Evolutionary conservation across 805 yeast species (phyloP), one percentile per base, ranked within the genome.

Genomic region (Candida argentea): DNA sequence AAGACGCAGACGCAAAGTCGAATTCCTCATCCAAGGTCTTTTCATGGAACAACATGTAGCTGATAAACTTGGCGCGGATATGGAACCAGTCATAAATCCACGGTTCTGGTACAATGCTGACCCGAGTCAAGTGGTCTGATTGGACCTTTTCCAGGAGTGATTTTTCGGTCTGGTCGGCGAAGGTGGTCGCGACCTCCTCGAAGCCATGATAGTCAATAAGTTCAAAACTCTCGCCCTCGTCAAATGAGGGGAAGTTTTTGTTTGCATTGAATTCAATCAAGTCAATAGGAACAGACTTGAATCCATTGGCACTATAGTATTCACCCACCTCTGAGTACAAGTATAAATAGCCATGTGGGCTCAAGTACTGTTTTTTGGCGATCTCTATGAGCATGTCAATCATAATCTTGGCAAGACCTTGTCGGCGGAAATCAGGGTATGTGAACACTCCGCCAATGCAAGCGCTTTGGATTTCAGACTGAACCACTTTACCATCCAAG

Each of bases 271-370:
- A n/a, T n/a, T n/a, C n/a, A 16, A 52, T 33, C 29, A 61, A 38
- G 3, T 57, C 60, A n/a, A 62, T 58, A 13, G 40, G 49, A 25
- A 47, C 44, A 3, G 65, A 58, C 25, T 45, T 47, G 41, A 61
- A 62, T 10, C 67, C 68, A 29, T 42, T 40, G 14, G 46, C 46
- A 26, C 44, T 30, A 35, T 62, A 62, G 42, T 57, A 62, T 29
- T 62, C 67, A 7, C 67, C 67, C 7, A 62, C 50, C 35, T 62
- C 68, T 2, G 65, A 57, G 38, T 61, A 61, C 31, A 62, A 48
- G 34, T 55, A 54, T 6, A 46, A 43, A 32, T 48, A 58, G 2
- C 65, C 66, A 21, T 51, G 52, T 3, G 31, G 31, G 2, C 59
- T 61, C 18, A 56, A 26, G 14, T 30, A 29, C 9, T 44, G 42